Conservation (phyloP, 148 eudicot species). For the Rhododendron williamsianum region DNA sequence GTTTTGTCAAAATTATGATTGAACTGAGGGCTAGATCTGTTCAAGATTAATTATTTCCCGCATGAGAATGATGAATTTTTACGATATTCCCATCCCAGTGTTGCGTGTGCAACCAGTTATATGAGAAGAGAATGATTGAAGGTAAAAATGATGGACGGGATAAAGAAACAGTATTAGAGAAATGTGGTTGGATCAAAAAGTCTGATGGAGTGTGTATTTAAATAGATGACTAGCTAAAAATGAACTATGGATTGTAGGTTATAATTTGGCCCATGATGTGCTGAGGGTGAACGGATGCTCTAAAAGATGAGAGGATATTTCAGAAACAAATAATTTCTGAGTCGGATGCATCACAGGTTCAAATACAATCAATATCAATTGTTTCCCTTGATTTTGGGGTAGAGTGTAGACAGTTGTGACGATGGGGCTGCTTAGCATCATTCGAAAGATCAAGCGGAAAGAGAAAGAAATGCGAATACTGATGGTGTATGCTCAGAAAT, state of each 20-base stretch:
- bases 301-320: neutral
- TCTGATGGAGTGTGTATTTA: neutral
- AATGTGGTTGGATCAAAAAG: neutral
- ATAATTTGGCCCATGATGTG: neutral
- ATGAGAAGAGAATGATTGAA: neutral
- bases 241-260: neutral
- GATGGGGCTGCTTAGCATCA: slow-evolving; percentile 97
- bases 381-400: neutral
- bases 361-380: neutral
- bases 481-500: slow-evolving; percentile 69
- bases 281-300: neutral
- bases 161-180: neutral
- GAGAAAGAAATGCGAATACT: slow-evolving; percentile 98
- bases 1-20: neutral
- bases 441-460: slow-evolving; percentile 83
- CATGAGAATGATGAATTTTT: neutral
- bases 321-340: neutral
- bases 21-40: neutral
- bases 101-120: neutral
- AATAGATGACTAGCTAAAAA: neutral
- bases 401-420: slow-evolving; percentile 8
- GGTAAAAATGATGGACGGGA: neutral
- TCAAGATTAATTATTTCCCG: neutral
- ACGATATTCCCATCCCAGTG: neutral
- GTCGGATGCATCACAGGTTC: neutral